Base-by-base conservation (phyloP, 1,284 basidiomycete genomes). In the Ceratobasidium sp. region DNA sequence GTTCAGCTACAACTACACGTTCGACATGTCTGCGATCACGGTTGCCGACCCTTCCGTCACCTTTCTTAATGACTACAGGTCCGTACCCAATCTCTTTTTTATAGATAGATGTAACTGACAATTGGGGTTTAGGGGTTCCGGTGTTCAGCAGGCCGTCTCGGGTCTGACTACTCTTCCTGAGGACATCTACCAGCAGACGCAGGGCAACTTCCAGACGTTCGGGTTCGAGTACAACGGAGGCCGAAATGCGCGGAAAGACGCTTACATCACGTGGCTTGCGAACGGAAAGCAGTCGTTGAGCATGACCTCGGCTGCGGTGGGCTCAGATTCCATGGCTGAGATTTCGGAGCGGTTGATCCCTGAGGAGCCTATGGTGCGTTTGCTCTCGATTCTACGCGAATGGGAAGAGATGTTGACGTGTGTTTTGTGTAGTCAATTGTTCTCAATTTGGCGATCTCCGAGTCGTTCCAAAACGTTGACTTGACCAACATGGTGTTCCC, bases 1-100 rank as follows among this genome's bases (percentile, higher is more conserved):
- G 2, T 90, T 90, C 80, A 87, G 88, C 77, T 81, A 81, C 66
- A 85, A 83, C 66, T 91, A 90, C 76, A 73, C 80, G 7, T 82
- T 79, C 58, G 81, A 83, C 74, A 81, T 87, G 74, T 77, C 85
- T 0, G 76, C 81, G 5, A 84, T 87, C 35, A 87, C 87, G 6
- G 50, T 75, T 72, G 61, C 82, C 83, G 74, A 85, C 84, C 76
- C 75, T 72, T 50, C 77, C 72, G 59, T 77, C 16, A 83, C 83
- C 2, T 41, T 77, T 1, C 75, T 82, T 30, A 89, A 89, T 74
- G 78, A 82, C 16, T 92, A 69, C 28, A 49, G 66, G 47, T 69
- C 43, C 28, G 66, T 69, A n/a, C 61, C 28, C n/a, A 9, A 28
- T 14, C 28, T 21, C 21, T 6, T 16, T 55, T 16, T 32, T 8